Evolutionary conservation across 176 grass and related monocot genomes (phyloP).

Genomic region (Oryza meridionalis): DNA sequence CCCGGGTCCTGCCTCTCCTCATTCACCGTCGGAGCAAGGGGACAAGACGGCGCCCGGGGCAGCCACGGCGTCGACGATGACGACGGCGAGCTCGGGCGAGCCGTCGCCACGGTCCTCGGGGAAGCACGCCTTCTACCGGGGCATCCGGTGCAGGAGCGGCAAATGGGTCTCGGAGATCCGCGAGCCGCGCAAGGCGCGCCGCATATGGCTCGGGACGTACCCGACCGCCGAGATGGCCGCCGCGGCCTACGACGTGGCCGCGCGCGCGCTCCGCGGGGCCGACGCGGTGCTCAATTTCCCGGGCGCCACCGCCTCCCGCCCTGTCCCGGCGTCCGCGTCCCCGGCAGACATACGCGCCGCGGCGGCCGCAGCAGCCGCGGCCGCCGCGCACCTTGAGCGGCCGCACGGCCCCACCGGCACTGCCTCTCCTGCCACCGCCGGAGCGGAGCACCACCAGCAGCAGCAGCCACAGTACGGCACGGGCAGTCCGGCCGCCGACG

Average conservation of each 20-base stretch:
- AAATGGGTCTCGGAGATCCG: conserved; percentile 99
- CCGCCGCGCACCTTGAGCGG: conserved; percentile 26
- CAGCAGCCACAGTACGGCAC: neutral
- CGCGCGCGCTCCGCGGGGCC: conserved; percentile 65
- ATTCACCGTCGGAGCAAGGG: conserved; percentile 11
- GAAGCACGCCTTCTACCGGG: conserved; percentile 80
- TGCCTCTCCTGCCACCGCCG: neutral
- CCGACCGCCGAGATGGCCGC: conserved; percentile 93
- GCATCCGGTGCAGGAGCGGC: conserved; percentile 83
- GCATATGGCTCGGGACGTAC: conserved; percentile 99
- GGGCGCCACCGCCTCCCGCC: conserved; percentile 41
- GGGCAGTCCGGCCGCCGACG: neutral
- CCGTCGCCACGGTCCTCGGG: conserved; percentile 39
- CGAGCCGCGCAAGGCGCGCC: conserved; percentile 79
- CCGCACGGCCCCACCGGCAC: neutral
- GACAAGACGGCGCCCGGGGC: neutral
- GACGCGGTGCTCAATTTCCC: conserved; percentile 86
- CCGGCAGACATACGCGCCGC: conserved; percentile 67
- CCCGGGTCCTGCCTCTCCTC: conserved; percentile 36
- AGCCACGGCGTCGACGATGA: neutral
- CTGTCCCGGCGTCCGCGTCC: conserved; percentile 29
- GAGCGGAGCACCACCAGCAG: neutral
- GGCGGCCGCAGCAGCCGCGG: conserved; percentile 50
- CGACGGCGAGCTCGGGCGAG: conserved; percentile 52
- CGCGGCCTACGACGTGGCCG: conserved; percentile 87